Evolutionary conservation across 2,329 filamentous ascomycete species (phyloP), one percentile per base, ranked within the genome.

Genomic region (Cadophora malorum): DNA sequence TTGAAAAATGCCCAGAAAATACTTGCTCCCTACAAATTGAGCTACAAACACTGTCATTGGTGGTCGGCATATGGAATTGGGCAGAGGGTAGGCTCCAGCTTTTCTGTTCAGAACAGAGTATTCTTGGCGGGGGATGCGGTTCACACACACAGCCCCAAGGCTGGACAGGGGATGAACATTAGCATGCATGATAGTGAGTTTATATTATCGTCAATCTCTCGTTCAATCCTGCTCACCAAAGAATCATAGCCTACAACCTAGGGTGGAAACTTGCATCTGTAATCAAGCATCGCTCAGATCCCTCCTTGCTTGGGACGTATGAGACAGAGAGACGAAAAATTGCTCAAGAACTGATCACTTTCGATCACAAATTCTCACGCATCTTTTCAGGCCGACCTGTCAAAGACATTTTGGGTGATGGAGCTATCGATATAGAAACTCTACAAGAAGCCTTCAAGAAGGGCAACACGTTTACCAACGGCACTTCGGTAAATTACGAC

Each of bases 271-370:
- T 89, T 9, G 65, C 65, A 6, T 59, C 64, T 1, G 71, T 74
- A 4, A 45, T 75, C 16, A 68, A 72, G 12, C 45, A 25, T 6
- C 61, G 85, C 83, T 8, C 23, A 76, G 90, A 25, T 81, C 1
- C 80, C 83, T 81, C 1, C 80, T 83, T 52, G 35, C 80, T 91
- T 0, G 80, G 84, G 65, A 90, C 86, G 61, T 91, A 91, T 74
- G 9, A 3, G 84, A 90, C 70, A 77, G 89, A 91, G 77, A 83
- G 89, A 7, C 82, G 84, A 3, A 80, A 79, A 2, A 84, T 92
- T 2, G 91, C 91, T 0, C 81, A 88, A 68, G 85, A 90, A 47
- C 83, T 93, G 0, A 92, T 93, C 69, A 81, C 82, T 2, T 89
- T 90, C 69, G 88, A 90, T 72, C 83, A 85, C 67, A 81, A 80